Percentiles rank a stretch among this genome's conserved stretches.
These are phyloP conservation scores for Lachnellula cervina DNA, from an alignment of 2,329 filamentous ascomycete species.

Conservation along the genomic window DNA sequence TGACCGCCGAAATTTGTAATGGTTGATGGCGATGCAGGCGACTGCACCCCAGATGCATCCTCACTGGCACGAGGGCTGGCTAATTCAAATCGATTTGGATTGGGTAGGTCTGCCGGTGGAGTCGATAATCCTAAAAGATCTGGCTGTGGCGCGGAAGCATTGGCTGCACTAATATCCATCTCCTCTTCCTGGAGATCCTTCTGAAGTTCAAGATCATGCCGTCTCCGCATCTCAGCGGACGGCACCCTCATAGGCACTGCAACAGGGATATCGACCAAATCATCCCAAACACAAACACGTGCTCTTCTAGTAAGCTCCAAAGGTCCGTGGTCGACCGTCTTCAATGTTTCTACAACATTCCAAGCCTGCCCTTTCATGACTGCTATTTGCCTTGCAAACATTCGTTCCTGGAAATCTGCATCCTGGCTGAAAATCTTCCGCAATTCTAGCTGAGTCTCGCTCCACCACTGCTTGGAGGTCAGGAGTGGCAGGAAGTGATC, in stretches of 20 bases:
- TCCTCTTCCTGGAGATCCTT: constrained; percentile 64
- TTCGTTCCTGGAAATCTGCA: constrained; percentile 93
- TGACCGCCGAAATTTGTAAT: constrained; percentile 11
- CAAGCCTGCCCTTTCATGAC: constrained; percentile 99
- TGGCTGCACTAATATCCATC: constrained; percentile 80
- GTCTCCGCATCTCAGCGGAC: constrained; percentile 76
- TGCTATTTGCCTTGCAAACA: constrained; percentile 97
- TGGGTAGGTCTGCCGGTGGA: constrained; percentile 62
- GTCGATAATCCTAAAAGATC: constrained; percentile 60
- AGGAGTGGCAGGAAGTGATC: constrained; percentile 94
- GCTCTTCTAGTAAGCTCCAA: constrained; percentile 86
- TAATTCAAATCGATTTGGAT: constrained; percentile 71
- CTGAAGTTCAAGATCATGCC: constrained; percentile 44
- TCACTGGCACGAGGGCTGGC: constrained; percentile 36
- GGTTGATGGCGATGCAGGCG: constrained; percentile 17
- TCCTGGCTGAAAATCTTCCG: constrained; percentile 87
- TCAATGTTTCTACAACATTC: constrained; percentile 98
- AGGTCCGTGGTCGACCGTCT: constrained; percentile 86
- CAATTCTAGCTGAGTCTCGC: constrained; percentile 81
- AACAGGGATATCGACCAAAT: constrained; percentile 91
- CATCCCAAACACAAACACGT: constrained; percentile 96
- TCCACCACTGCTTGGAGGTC: constrained; percentile 96
- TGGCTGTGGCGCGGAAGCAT: constrained; percentile 49
- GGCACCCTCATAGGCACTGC: constrained; percentile 84
- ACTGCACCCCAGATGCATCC: constrained; percentile 18